These are phyloP conservation scores for Conticribra guillardii DNA, from an alignment of 108 stramenopile genomes.

Conservation along the genomic window DNA sequence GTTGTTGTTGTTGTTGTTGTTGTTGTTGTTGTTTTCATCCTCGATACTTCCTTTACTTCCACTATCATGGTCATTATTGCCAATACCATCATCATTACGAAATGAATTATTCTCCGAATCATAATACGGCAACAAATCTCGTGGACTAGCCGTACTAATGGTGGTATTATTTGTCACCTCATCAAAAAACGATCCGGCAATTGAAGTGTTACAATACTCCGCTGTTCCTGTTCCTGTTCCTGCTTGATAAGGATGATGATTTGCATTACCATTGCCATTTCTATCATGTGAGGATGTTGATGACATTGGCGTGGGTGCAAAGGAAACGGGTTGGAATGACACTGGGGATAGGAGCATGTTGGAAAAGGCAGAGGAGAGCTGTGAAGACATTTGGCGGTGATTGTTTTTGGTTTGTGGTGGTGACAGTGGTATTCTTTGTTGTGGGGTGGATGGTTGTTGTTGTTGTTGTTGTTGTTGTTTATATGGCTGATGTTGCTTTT, in stretches of 20 bases:
- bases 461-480: neutral
- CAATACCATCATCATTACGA: neutral
- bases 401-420: conserved; percentile 3
- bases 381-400: too few species aligned
- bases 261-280: conserved; percentile 5
- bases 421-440: neutral
- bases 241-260: conserved; percentile 5
- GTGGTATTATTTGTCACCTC: conserved; percentile 10
- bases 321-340: conserved; percentile 31
- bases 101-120: too few species aligned
- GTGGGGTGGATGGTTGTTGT: neutral
- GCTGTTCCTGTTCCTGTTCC: neutral
- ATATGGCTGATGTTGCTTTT: neutral
- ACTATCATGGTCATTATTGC: neutral
- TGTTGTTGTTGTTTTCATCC: conserved; percentile 3
- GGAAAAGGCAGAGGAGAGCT: conserved; percentile 30
- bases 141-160: neutral
- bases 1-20: too few species aligned
- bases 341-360: conserved; percentile 35
- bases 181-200: conserved; percentile 26
- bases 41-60: neutral
- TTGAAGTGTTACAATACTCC: conserved; percentile 3
- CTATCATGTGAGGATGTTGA: too few species aligned
- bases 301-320: conserved; percentile 7
- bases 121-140: too few species aligned